These are phyloP conservation scores for Starmerella sp. DNA, from an alignment of 805 yeast species.

Conservation along the genomic window DNA sequence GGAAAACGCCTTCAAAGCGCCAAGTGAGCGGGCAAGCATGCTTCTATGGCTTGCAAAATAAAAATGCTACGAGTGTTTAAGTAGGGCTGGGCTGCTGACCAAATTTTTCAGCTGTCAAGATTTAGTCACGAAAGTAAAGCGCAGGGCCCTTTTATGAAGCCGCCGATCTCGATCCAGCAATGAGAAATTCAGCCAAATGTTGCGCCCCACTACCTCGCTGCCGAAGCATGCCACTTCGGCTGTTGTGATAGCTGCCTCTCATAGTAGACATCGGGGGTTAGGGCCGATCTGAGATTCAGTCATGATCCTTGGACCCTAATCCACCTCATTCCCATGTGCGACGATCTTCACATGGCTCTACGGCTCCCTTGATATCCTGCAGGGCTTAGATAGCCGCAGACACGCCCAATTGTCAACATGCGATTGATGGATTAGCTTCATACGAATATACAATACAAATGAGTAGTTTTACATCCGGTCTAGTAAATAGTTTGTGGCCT, in stretches of 20 bases:
- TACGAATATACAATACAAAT: not conserved
- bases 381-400: no score
- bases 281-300: constrained; percentile 4
- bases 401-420: no score
- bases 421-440: no score
- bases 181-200: not conserved
- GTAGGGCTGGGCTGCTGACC: constrained; percentile 7
- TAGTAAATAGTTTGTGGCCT: constrained; percentile 75
- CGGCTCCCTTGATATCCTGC: no score
- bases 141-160: not conserved
- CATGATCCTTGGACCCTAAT: not conserved
- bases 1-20: constrained; percentile 11
- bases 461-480: constrained; percentile 32
- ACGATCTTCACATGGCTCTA: not conserved
- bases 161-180: not conserved
- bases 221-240: not conserved
- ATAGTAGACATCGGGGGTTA: not conserved
- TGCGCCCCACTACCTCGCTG: no score
- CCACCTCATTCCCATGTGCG: not conserved
- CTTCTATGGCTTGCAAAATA: not conserved
- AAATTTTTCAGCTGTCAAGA: not conserved
- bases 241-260: no score
- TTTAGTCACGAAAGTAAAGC: not conserved
- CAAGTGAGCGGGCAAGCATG: constrained; percentile 16
- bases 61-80: not conserved